A percentile compares a stretch with the other conserved stretches of the same genome.
Evolutionary conservation across 306 rosid genomes (phyloP).

Genomic region (Quercus glauca): DNA sequence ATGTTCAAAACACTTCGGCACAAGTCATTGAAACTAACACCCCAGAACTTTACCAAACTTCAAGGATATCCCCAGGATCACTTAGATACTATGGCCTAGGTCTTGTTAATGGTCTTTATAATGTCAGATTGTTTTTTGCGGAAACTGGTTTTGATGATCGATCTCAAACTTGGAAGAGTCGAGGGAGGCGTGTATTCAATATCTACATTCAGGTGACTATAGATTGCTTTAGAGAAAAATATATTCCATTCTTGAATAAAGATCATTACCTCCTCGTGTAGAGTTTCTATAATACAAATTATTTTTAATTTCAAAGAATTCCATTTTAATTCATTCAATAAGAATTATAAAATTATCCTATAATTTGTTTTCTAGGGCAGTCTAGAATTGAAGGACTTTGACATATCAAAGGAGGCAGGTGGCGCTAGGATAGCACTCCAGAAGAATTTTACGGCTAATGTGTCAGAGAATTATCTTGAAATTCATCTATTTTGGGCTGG

Average conservation of each 20-base stretch:
- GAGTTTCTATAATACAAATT: too few species aligned
- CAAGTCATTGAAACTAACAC: slow-evolving; percentile 21
- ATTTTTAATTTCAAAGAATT: too few species aligned
- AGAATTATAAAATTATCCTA: too few species aligned
- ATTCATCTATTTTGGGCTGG: slow-evolving; percentile 90
- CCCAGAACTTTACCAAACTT: slow-evolving; percentile 56
- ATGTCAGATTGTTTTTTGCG: slow-evolving; percentile 59
- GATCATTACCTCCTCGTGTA: neutral
- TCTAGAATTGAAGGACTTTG: slow-evolving; percentile 56
- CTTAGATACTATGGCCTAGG: slow-evolving; percentile 80
- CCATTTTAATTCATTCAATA: too few species aligned
- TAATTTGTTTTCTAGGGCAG: slow-evolving; percentile 34
- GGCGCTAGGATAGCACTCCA: slow-evolving; percentile 12
- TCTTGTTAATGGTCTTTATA: slow-evolving; percentile 64
- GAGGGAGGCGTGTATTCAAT: slow-evolving; percentile 66
- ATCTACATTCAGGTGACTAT: slow-evolving; percentile 63
- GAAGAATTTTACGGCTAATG: slow-evolving; percentile 33
- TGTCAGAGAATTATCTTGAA: slow-evolving; percentile 59
- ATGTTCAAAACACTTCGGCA: slow-evolving; percentile 14
- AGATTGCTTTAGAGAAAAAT: too few species aligned
- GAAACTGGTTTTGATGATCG: slow-evolving; percentile 42
- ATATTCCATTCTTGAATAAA: neutral
- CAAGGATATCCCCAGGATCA: slow-evolving; percentile 68
- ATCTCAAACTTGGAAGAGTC: slow-evolving; percentile 50
- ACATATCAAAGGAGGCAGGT: slow-evolving; percentile 62